Evolutionary conservation across 148 eudicot genomes (phyloP), one percentile per base, ranked within the genome.

Genomic region (Fagopyrum homotropicum): DNA sequence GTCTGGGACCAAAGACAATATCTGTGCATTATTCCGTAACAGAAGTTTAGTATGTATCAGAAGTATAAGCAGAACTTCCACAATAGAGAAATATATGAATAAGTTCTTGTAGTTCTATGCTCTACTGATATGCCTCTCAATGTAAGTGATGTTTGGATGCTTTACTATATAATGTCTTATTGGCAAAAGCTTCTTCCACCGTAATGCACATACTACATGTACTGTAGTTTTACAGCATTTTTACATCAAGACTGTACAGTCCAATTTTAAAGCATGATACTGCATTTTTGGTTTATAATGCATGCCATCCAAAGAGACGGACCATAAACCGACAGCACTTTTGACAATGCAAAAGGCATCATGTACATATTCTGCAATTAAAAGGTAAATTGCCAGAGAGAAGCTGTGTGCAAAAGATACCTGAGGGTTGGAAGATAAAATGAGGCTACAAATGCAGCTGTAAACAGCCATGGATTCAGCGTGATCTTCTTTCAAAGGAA

Each of bases 391-490:
- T n/a, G 50, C 26, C 4, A 10, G 57, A 74, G 29, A 40, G 55
- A 54, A 43, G 22, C 3, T 9, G 48, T 55, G 64, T 55, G 43
- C 74, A 4, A 72, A 47, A 61, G 44, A 22, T 86, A 92, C 98
- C 97, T 90, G 91, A 51, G 97, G 80, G 84, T 92, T 89, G 68
- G 98, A 90, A 78, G 96, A 81, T 75, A 90, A 75, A 73, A 95
- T 95, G 61, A 95, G 93, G 83, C 84, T 89, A 74, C 93, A 89
- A 69, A 95, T 85, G 83, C 98, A 95, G 82, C 89, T 84, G 73
- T 92, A 95, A 69, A 95, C 98, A 82, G 93, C 84, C 75, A 81
- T 75, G 45, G 97, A 92, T 78, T 95, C 98, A 79, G 92, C 97
- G 0, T 82, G 91, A 79, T 95, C 98, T 84, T 95, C 98, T 82